A percentile compares a stretch with the other conserved stretches of the same genome.
Conservation (phyloP, 257 asterid species). For the Plantago major region DNA sequence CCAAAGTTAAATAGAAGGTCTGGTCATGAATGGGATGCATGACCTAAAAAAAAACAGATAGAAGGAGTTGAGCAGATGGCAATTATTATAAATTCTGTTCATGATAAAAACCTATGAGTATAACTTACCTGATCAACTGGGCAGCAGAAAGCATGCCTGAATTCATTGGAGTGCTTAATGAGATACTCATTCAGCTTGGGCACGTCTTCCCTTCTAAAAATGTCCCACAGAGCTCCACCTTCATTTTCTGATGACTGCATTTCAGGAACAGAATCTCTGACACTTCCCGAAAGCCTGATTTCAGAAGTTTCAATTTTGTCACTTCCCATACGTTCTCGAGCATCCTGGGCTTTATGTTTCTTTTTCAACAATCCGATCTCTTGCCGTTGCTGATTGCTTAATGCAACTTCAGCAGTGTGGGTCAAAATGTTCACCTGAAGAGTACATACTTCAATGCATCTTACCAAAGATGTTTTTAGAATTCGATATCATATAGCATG, state of each 20-base stretch:
- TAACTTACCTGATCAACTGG: constrained; percentile 64
- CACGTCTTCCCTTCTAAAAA: constrained; percentile 86
- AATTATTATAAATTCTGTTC: neutral
- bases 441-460: too few relatives aligned
- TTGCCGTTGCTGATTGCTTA: constrained; percentile 46
- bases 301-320: constrained; percentile 8
- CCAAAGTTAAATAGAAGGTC: constrained; percentile 66
- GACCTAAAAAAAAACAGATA: constrained; percentile 41
- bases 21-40: constrained; percentile 94
- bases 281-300: constrained; percentile 13
- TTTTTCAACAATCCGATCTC: constrained; percentile 58
- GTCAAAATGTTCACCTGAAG: constrained; percentile 85
- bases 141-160: constrained; percentile 78
- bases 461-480: too few relatives aligned
- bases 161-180: constrained; percentile 58
- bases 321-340: constrained; percentile 35
- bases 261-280: constrained; percentile 12
- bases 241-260: constrained; percentile 26
- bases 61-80: constrained; percentile 9
- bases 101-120: constrained; percentile 7
- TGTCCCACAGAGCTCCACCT: constrained; percentile 92
- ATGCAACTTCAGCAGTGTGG: constrained; percentile 64
- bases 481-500: too few relatives aligned
- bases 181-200: constrained; percentile 73
- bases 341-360: constrained; percentile 74